phyloP scores from a whole-genome alignment of 495 filamentous ascomycete species.

The Penicillium pancosmium region DNA sequence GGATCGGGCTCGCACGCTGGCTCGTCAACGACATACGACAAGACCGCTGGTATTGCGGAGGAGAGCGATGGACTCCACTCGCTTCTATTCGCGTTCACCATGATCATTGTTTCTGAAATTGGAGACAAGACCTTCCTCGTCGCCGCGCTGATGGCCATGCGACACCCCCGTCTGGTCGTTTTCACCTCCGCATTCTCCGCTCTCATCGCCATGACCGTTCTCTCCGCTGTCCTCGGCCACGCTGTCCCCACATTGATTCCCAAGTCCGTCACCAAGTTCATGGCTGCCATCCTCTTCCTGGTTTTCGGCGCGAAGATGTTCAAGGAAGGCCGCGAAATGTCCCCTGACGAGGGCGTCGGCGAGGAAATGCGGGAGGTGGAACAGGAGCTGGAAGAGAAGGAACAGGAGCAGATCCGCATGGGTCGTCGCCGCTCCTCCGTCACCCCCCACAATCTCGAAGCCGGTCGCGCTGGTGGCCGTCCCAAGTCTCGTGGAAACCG shows the following conservation, averaged over 20 bases:
- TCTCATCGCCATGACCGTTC: constrained; percentile 88
- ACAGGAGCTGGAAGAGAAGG: constrained; percentile 92
- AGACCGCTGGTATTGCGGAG: constrained; percentile 45
- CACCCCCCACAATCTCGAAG: constrained; percentile 53
- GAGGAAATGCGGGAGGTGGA: constrained; percentile 98
- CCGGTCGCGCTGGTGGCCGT: constrained; percentile 47
- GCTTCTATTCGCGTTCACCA: constrained; percentile 87
- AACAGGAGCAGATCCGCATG: constrained; percentile 62
- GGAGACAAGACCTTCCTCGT: constrained; percentile 99
- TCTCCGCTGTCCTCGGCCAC: constrained; percentile 96
- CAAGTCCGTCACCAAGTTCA: constrained; percentile 82
- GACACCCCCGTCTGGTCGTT: constrained; percentile 88
- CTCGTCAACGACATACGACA: constrained; percentile 27
- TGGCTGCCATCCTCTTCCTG: constrained; percentile 83
- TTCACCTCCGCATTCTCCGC: constrained; percentile 94
- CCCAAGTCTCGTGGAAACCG: constrained; percentile 51
- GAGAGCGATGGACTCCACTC: constrained; percentile 88
- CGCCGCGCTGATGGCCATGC: constrained; percentile 98
- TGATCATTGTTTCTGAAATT: constrained; percentile 97
- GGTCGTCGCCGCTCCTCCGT: constrained; percentile 55
- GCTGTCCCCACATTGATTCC: constrained; percentile 90
- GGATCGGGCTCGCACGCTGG: constrained; percentile 41
- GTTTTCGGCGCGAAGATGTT: constrained; percentile 86
- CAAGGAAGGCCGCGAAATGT: constrained; percentile 86
- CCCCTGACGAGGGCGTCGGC: constrained; percentile 80